Evolutionary conservation across 139 green algal genomes (phyloP).

Genomic region (Closterium sp.): DNA sequence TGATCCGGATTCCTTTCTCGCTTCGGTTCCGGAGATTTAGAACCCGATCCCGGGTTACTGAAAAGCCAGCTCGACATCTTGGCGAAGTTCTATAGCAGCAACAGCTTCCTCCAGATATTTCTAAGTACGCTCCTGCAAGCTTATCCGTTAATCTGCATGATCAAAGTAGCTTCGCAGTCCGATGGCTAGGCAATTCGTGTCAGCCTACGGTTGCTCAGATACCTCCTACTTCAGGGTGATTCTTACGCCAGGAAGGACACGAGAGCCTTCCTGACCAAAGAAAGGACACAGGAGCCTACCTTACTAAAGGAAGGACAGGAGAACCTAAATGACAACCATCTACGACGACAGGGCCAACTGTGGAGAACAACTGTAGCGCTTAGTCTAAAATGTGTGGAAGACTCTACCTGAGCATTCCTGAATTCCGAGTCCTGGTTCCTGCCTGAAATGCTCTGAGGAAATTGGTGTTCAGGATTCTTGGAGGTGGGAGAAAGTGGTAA

Average conservation of each 20-base stretch:
- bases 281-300: too few species aligned
- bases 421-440: not conserved
- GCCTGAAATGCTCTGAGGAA: not conserved
- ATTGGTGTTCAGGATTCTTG: too few species aligned
- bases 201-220: not conserved
- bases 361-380: not conserved
- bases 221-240: not conserved
- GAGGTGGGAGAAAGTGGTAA: too few species aligned
- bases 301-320: too few species aligned
- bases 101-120: not conserved
- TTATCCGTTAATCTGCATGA: not conserved
- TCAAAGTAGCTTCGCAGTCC: not conserved
- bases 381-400: not conserved
- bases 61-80: not conserved
- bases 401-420: not conserved
- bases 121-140: too few species aligned
- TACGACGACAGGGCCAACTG: too few species aligned
- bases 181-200: not conserved
- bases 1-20: not conserved
- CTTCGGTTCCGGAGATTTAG: not conserved
- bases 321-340: too few species aligned
- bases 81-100: not conserved
- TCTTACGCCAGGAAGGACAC: not conserved
- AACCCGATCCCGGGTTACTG: too few species aligned
- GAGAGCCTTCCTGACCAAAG: too few species aligned